These are phyloP conservation scores for Boletus subcaerulescens DNA, from an alignment of 768 basidiomycete genomes.

Conservation along the genomic window DNA sequence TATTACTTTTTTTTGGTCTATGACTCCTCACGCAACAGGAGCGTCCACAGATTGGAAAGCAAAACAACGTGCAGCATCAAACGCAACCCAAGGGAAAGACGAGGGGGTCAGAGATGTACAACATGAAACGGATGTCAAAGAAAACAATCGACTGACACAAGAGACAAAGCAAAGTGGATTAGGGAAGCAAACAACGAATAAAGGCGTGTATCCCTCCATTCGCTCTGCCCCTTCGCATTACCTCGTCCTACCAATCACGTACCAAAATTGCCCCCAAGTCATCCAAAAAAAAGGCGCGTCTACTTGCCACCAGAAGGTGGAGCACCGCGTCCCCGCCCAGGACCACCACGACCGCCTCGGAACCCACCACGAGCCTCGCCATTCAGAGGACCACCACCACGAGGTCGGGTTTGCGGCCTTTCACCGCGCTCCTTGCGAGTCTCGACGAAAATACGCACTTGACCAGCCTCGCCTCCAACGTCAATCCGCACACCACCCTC, in stretches of 20 bases:
- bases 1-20: background rate
- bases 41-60: constrained; percentile 11
- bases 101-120: constrained; percentile 10
- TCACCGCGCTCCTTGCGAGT: constrained; percentile 90
- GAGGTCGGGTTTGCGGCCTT: constrained; percentile 58
- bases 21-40: constrained; percentile 27
- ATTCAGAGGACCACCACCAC: constrained; percentile 58
- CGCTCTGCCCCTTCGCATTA: background rate
- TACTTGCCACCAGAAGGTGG: constrained; percentile 29
- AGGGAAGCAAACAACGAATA: constrained; percentile 8
- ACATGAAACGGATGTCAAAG: constrained; percentile 7
- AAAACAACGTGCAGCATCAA: constrained; percentile 10
- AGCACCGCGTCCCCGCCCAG: constrained; percentile 42
- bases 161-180: constrained; percentile 13
- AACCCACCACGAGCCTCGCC: constrained; percentile 47
- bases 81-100: constrained; percentile 12
- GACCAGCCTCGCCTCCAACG: constrained; percentile 50
- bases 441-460: constrained; percentile 71
- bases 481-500: constrained; percentile 87
- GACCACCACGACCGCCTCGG: constrained; percentile 44
- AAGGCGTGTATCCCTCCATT: constrained; percentile 12
- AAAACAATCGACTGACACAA: constrained; percentile 1
- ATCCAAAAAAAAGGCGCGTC: background rate
- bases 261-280: constrained; percentile 1
- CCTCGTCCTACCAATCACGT: background rate